phyloP scores from a whole-genome alignment of 495 filamentous ascomycete species.

The Penicillium malachiteum region DNA sequence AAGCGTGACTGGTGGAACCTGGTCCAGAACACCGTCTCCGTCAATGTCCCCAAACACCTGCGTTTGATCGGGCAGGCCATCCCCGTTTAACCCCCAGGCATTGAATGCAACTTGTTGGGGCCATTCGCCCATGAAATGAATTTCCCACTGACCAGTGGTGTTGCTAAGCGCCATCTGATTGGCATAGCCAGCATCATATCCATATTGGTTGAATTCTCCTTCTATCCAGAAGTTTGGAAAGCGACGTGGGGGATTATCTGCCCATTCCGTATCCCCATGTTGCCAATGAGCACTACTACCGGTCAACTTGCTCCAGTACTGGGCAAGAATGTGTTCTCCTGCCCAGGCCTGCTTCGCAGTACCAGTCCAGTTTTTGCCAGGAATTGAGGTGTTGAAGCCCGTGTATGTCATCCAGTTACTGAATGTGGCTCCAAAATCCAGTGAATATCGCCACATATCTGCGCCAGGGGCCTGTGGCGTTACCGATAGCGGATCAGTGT shows the following conservation, averaged over 20 bases:
- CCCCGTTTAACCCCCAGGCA: constrained; percentile 65
- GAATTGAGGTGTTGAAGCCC: constrained; percentile 46
- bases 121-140: constrained; percentile 63
- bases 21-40: constrained; percentile 38
- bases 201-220: constrained; percentile 66
- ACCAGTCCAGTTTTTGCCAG: constrained; percentile 54
- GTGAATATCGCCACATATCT: constrained; percentile 61
- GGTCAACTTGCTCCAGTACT: constrained; percentile 64
- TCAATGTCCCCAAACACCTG: constrained; percentile 61
- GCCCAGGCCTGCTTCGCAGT: constrained; percentile 61
- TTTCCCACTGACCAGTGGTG: constrained; percentile 54
- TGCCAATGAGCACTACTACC: constrained; percentile 65
- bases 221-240: constrained; percentile 66
- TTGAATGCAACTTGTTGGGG: constrained; percentile 64
- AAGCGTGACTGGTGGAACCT: constrained; percentile 11
- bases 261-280: constrained; percentile 54
- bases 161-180: constrained; percentile 52
- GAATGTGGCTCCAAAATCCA: constrained; percentile 60
- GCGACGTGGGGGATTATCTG: constrained; percentile 36
- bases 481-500: constrained; percentile 46
- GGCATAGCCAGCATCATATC: constrained; percentile 61
- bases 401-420: constrained; percentile 58
- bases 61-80: constrained; percentile 61
- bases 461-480: constrained; percentile 63
- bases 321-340: constrained; percentile 63